Conservation (phyloP, 1,284 basidiomycete genomes). For the Boletus mariae region DNA sequence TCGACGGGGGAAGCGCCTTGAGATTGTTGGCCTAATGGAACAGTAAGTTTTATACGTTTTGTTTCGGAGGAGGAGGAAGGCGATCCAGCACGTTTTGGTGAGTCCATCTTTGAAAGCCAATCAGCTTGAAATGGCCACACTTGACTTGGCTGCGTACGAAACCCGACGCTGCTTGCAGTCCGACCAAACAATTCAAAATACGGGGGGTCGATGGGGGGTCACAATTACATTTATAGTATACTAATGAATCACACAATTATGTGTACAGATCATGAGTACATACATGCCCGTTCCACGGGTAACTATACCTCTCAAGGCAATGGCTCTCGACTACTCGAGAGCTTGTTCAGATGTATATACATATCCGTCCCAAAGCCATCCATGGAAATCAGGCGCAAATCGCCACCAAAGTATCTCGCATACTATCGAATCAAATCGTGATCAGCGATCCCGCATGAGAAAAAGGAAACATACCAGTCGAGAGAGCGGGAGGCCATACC, state of each 20-base stretch:
- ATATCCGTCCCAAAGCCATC: slow-evolving; percentile 93
- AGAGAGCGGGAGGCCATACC: slow-evolving; percentile 90
- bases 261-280: too few relatives aligned
- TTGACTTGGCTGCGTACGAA: slow-evolving; percentile 12
- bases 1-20: slow-evolving; percentile 67
- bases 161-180: slow-evolving; percentile 2
- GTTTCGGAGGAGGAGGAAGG: slow-evolving; percentile 56
- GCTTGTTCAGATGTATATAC: slow-evolving; percentile 81
- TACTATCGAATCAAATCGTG: slow-evolving; percentile 48
- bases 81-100: slow-evolving; percentile 71
- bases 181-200: slow-evolving; percentile 23
- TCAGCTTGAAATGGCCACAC: slow-evolving; percentile 25
- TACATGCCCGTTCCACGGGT: neutral
- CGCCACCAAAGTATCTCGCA: slow-evolving; percentile 95
- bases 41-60: slow-evolving; percentile 65
- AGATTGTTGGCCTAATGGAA: slow-evolving; percentile 46
- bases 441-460: neutral
- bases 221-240: neutral
- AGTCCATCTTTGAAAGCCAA: slow-evolving; percentile 47
- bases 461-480: slow-evolving; percentile 49
- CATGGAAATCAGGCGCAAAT: slow-evolving; percentile 96
- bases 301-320: slow-evolving; percentile 42
- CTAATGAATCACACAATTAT: neutral
- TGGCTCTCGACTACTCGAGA: slow-evolving; percentile 77
- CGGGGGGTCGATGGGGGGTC: slow-evolving; percentile 15